phyloP scores from a whole-genome alignment of 2,329 filamentous ascomycete genomes.

The Geosmithia morbida region DNA sequence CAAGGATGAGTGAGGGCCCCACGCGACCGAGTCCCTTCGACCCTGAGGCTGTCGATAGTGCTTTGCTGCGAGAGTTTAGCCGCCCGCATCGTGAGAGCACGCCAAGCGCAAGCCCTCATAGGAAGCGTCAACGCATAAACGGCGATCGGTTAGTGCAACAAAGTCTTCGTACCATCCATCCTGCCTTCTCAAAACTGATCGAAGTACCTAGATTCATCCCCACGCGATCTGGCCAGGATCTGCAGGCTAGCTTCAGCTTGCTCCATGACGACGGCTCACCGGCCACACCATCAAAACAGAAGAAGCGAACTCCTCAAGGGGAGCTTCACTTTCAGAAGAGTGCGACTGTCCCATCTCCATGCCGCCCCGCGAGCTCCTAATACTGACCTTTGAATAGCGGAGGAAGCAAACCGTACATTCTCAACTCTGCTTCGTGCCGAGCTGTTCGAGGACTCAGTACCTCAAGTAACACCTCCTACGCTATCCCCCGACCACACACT shows the following conservation, averaged over 20 bases:
- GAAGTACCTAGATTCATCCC: conserved; percentile 66
- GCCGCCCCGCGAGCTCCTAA: background rate
- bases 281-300: conserved; percentile 73
- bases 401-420: conserved; percentile 91
- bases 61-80: conserved; percentile 35
- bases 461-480: conserved; percentile 57
- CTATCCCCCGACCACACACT: conserved; percentile 43
- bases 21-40: conserved; percentile 26
- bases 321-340: conserved; percentile 92
- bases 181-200: conserved; percentile 8
- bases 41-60: conserved; percentile 32
- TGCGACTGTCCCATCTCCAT: conserved; percentile 24
- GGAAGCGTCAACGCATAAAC: conserved; percentile 45
- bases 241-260: conserved; percentile 84
- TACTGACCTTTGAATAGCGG: conserved; percentile 33
- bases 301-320: conserved; percentile 72
- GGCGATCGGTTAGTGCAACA: conserved; percentile 37
- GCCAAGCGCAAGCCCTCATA: conserved; percentile 37
- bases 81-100: conserved; percentile 36
- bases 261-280: conserved; percentile 89
- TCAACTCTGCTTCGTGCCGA: conserved; percentile 78
- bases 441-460: conserved; percentile 81
- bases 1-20: conserved; percentile 17
- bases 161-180: background rate
- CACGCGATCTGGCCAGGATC: conserved; percentile 80